Conservation (phyloP, 2,329 filamentous ascomycete species). For the Trichoderma atroviride region DNA sequence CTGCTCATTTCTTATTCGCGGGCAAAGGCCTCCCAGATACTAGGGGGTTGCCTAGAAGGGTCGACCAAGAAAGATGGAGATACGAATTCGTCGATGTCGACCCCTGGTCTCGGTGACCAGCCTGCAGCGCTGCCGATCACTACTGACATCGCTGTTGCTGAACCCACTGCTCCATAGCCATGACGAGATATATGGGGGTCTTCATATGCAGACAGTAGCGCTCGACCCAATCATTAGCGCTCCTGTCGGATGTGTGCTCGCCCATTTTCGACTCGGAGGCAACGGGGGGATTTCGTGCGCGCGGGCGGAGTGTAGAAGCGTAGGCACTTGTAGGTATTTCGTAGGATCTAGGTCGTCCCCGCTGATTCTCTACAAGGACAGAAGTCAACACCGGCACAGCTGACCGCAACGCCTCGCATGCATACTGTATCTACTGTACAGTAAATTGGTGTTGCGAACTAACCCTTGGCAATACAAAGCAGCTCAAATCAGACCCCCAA, state of each 20-base stretch:
- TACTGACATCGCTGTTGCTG: background rate
- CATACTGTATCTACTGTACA: background rate
- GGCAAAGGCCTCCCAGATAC: background rate
- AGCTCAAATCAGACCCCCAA: background rate
- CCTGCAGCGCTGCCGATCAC: conserved; percentile 23
- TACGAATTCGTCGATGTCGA: conserved; percentile 10
- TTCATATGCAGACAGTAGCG: background rate
- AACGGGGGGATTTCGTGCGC: background rate
- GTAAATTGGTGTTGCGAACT: background rate
- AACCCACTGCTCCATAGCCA: conserved; percentile 1
- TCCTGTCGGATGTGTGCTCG: conserved; percentile 3
- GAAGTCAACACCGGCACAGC: background rate
- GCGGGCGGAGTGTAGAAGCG: background rate
- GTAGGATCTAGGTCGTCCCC: background rate
- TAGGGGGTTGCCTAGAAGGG: conserved; percentile 9
- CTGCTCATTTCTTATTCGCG: conserved; percentile 20
- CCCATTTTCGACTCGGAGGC: conserved; percentile 7
- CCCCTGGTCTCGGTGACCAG: conserved; percentile 17
- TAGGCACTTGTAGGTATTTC: background rate
- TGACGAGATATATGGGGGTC: background rate
- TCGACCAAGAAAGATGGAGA: conserved; percentile 10
- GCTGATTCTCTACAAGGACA: background rate
- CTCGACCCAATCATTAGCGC: conserved; percentile 9
- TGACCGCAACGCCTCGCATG: background rate
- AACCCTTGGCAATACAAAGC: background rate